phyloP scores from a whole-genome alignment of 495 filamentous ascomycete species.

The Massariosphaeria phaeospora region DNA sequence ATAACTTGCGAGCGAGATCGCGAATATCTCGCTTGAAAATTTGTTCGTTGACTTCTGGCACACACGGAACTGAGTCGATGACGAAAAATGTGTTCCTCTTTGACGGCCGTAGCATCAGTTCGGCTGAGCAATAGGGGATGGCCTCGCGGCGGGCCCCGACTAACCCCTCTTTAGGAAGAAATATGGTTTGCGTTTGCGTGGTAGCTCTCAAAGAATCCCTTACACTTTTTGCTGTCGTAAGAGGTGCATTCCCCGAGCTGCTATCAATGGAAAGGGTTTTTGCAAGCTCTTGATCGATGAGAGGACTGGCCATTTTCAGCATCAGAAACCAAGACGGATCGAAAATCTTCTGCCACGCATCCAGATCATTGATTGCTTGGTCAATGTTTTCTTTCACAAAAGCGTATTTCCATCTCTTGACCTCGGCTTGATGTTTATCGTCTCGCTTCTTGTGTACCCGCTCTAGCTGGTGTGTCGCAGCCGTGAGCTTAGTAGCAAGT shows the following conservation, averaged over 20 bases:
- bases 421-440: slow-evolving; percentile 9
- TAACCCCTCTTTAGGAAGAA: slow-evolving; percentile 4
- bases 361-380: slow-evolving; percentile 30
- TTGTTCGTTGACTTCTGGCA: background rate
- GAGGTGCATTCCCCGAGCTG: background rate
- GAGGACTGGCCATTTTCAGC: slow-evolving; percentile 16
- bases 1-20: slow-evolving; percentile 19
- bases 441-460: slow-evolving; percentile 29
- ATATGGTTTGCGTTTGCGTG: background rate
- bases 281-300: slow-evolving; percentile 32
- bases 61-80: slow-evolving; percentile 8
- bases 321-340: slow-evolving; percentile 40
- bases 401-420: slow-evolving; percentile 37
- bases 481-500: slow-evolving; percentile 36
- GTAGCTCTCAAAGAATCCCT: slow-evolving; percentile 4
- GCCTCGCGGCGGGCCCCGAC: background rate
- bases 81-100: slow-evolving; percentile 8
- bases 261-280: background rate
- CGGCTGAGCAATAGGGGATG: slow-evolving; percentile 5
- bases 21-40: slow-evolving; percentile 12
- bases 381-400: slow-evolving; percentile 29
- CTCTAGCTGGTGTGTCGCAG: slow-evolving; percentile 33
- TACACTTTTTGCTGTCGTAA: slow-evolving; percentile 2
- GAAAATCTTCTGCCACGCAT: slow-evolving; percentile 37
- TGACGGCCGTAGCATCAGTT: background rate